phyloP scores from a whole-genome alignment of 2,329 filamentous ascomycete genomes.

The Ascosphaera acerosa region DNA sequence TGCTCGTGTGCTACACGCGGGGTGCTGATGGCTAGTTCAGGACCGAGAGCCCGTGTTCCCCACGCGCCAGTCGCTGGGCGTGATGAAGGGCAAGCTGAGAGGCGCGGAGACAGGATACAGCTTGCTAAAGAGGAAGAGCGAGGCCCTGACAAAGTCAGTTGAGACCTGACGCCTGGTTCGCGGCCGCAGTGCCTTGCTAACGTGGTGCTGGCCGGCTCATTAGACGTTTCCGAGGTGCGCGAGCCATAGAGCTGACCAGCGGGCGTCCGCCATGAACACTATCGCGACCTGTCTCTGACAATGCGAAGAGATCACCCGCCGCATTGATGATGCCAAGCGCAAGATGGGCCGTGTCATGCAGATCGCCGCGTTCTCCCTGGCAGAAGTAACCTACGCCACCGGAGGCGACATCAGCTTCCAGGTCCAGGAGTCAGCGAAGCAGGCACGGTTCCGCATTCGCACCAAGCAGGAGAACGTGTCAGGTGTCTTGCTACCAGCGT shows the following conservation, averaged over 20 bases:
- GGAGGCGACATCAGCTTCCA: conserved; percentile 92
- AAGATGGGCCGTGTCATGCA: conserved; percentile 99
- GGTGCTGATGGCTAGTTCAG: conserved; percentile 26
- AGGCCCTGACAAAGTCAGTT: conserved; percentile 80
- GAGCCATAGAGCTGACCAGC: neutral
- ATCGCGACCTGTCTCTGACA: neutral
- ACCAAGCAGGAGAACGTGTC: conserved; percentile 98
- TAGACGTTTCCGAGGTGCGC: conserved; percentile 66
- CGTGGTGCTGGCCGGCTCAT: conserved; percentile 8
- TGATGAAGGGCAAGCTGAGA: conserved; percentile 98
- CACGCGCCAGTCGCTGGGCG: conserved; percentile 81
- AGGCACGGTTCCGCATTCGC: conserved; percentile 73
- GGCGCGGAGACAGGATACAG: conserved; percentile 78
- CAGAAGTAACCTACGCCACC: conserved; percentile 91
- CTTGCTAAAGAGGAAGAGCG: conserved; percentile 89
- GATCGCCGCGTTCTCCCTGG: conserved; percentile 89
- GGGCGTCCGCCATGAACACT: neutral
- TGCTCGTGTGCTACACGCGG: too few species aligned
- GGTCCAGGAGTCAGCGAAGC: conserved; percentile 85
- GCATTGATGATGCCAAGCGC: conserved; percentile 95
- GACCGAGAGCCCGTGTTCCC: conserved; percentile 92
- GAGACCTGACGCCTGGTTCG: conserved; percentile 3
- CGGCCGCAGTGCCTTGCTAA: conserved; percentile 6
- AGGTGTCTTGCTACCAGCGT: conserved; percentile 77
- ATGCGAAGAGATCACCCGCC: conserved; percentile 60